These are phyloP conservation scores for Paraconiothyrium sp. DNA, from an alignment of 2,329 filamentous ascomycete genomes.

Conservation along the genomic window DNA sequence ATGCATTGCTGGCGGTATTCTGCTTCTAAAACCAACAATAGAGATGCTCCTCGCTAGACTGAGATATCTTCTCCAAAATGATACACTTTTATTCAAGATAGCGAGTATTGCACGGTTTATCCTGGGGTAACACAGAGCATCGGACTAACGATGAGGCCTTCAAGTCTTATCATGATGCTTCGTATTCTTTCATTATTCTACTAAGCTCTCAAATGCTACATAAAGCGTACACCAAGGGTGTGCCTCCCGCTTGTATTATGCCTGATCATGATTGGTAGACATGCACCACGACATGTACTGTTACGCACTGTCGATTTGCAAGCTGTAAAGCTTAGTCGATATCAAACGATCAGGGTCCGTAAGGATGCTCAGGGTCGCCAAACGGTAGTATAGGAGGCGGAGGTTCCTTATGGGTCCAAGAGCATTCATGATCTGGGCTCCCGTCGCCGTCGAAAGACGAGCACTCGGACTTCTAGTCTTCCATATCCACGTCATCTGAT, in stretches of 20 bases:
- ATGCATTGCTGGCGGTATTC: constrained; percentile 1
- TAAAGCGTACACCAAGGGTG: constrained; percentile 4
- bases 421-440: background rate
- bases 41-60: background rate
- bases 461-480: constrained; percentile 7
- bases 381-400: constrained; percentile 4
- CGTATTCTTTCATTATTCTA: constrained; percentile 8
- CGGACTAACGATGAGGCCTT: background rate
- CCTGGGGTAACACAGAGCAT: too few relatives aligned
- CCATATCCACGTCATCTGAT: constrained; percentile 9
- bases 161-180: constrained; percentile 9
- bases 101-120: too few relatives aligned
- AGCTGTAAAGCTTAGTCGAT: background rate
- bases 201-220: constrained; percentile 8
- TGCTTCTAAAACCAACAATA: background rate
- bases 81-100: too few relatives aligned
- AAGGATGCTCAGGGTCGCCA: background rate
- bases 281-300: background rate
- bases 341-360: background rate
- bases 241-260: background rate
- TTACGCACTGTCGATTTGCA: background rate
- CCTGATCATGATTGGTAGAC: background rate
- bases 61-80: too few relatives aligned
- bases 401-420: constrained; percentile 4
- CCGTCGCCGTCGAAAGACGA: background rate